These are phyloP conservation scores for Leptographium radiaticola DNA, from an alignment of 2,329 filamentous ascomycete genomes.

Conservation along the genomic window DNA sequence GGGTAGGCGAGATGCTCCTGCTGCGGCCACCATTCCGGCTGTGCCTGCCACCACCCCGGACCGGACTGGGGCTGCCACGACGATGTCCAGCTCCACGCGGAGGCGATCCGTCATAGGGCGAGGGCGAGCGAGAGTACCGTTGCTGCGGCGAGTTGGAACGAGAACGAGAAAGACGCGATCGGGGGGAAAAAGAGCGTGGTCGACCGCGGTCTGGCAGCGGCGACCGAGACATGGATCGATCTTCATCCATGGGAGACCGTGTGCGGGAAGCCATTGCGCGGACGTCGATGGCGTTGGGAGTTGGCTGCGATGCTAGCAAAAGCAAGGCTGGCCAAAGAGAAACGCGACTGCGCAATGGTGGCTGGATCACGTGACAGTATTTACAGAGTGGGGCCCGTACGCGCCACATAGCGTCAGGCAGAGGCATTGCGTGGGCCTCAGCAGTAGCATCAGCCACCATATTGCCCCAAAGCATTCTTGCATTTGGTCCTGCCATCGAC, in stretches of 20 bases:
- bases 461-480: too few relatives aligned
- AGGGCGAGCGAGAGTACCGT: neutral
- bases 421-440: slow-evolving; percentile 9
- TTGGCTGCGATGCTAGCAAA: neutral
- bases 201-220: neutral
- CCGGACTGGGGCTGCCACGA: slow-evolving; percentile 21
- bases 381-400: neutral
- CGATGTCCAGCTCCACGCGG: slow-evolving; percentile 24
- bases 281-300: neutral
- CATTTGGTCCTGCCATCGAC: neutral
- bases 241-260: neutral
- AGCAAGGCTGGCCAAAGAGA: neutral
- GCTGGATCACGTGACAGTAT: slow-evolving; percentile 1
- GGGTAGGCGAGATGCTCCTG: slow-evolving; percentile 22
- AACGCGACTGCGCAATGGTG: neutral
- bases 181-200: neutral
- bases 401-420: neutral
- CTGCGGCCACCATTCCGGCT: slow-evolving; percentile 11
- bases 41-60: slow-evolving; percentile 18
- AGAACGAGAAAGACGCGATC: neutral
- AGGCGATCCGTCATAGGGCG: slow-evolving; percentile 8
- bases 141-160: neutral
- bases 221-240: slow-evolving; percentile 3
- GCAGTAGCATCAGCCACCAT: too few relatives aligned
- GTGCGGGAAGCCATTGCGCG: slow-evolving; percentile 1